These are phyloP conservation scores for Claviceps sp. DNA, from an alignment of 2,329 filamentous ascomycete species.

Conservation along the genomic window DNA sequence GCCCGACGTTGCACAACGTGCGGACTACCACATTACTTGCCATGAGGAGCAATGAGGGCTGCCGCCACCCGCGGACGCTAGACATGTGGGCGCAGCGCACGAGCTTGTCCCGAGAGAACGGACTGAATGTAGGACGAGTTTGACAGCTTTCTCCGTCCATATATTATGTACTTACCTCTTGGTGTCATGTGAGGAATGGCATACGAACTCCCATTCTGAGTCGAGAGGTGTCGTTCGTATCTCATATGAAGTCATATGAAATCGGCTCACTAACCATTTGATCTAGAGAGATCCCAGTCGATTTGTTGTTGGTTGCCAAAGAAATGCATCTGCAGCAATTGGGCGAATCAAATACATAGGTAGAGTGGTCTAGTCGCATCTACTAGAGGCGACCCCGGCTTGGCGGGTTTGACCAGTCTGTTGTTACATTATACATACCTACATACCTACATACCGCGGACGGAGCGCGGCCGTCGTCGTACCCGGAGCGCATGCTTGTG, in stretches of 20 bases:
- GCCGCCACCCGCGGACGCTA: not conserved
- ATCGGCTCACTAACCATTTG: not conserved
- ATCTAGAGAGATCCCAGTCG: not conserved
- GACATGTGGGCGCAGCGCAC: conserved; percentile 3
- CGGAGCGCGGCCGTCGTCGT: not conserved
- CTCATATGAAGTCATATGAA: not conserved
- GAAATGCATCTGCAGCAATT: not conserved
- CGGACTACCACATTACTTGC: not conserved
- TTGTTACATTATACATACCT: not conserved
- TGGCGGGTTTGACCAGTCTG: conserved; percentile 1
- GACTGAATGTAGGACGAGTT: conserved; percentile 1
- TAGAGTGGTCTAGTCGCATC: not conserved
- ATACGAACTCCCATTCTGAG: not conserved
- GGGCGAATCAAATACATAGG: not conserved
- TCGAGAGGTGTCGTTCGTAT: not conserved
- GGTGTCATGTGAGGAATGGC: not conserved
- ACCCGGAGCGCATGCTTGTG: not conserved
- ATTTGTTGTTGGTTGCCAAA: not conserved
- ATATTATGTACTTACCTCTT: not conserved
- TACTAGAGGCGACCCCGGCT: not conserved
- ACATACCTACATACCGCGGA: not conserved
- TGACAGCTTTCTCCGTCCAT: not conserved
- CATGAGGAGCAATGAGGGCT: not conserved
- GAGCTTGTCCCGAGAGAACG: conserved; percentile 8
- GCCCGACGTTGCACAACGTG: conserved; percentile 9